Conservation (phyloP, 495 filamentous ascomycete species). For the Talaromyces borbonicus region DNA sequence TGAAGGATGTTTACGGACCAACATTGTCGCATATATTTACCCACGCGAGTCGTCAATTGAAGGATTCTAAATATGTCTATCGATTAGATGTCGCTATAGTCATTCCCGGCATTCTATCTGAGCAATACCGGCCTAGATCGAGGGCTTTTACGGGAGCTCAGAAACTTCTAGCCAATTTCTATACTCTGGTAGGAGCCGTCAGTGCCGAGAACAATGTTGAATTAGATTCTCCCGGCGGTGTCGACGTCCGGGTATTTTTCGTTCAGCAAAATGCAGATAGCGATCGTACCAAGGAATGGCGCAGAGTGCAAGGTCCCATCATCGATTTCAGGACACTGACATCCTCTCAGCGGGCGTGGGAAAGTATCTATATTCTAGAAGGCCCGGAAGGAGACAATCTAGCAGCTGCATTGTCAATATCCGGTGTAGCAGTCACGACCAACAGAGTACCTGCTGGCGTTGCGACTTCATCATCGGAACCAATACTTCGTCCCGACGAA, state of each 20-base stretch:
- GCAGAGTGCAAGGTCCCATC: slow-evolving; percentile 45
- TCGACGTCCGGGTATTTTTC: slow-evolving; percentile 70
- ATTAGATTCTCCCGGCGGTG: slow-evolving; percentile 55
- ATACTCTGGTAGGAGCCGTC: slow-evolving; percentile 62
- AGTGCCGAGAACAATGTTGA: slow-evolving; percentile 52
- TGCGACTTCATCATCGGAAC: slow-evolving; percentile 16
- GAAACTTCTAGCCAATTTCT: slow-evolving; percentile 61
- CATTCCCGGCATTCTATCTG: slow-evolving; percentile 30
- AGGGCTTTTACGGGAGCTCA: slow-evolving; percentile 54
- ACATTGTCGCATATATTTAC: slow-evolving; percentile 26
- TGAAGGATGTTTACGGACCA: slow-evolving; percentile 32
- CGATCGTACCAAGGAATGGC: slow-evolving; percentile 16
- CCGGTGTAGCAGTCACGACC: slow-evolving; percentile 15
- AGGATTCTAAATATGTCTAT: slow-evolving; percentile 20
- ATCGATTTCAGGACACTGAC: slow-evolving; percentile 59
- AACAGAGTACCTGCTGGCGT: slow-evolving; percentile 21
- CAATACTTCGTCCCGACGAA: slow-evolving; percentile 15
- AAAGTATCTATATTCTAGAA: slow-evolving; percentile 55
- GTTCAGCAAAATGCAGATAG: slow-evolving; percentile 47
- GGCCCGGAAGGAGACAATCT: slow-evolving; percentile 44
- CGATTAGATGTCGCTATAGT: slow-evolving; percentile 36
- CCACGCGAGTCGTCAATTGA: slow-evolving; percentile 19
- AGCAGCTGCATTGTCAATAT: slow-evolving; percentile 20
- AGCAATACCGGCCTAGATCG: slow-evolving; percentile 36
- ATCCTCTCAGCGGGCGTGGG: slow-evolving; percentile 54